Base-by-base conservation (phyloP, 2,329 filamentous ascomycete species). In the Alternaria sp. region DNA sequence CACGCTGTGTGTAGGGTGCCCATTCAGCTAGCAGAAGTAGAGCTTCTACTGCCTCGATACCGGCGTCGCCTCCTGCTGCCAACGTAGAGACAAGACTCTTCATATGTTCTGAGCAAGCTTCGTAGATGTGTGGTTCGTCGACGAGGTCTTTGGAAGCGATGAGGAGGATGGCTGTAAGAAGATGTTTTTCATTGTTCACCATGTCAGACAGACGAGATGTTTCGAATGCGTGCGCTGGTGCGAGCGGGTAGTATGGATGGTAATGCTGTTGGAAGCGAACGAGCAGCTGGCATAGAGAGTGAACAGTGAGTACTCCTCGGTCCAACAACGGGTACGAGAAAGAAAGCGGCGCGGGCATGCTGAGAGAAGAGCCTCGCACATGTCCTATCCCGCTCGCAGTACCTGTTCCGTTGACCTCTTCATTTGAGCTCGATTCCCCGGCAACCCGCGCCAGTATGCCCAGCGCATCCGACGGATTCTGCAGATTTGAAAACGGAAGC, bases 61-160 rank as follows among this genome's bases (percentile, higher is more conserved):
- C 87, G 24, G 86, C 87, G 49, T 89, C 86, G 4, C 86, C 85
- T 3, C 88, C 88, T 46, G 88, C 87, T 21, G 89, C 84, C 17
- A 92, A 83, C 33, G 84, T 83, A 0, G 88, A 89, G 7, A 91
- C 86, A 14, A 91, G 79, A 29, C 83, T 83, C 65, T 90, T 88
- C 87, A 91, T 91, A 64, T 91, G 85, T 55, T 86, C 84, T 21
- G 88, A 86, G 69, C 88, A 90, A 39, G 85, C 83, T 62, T 86
- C 85, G 65, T 90, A 88, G 0, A 89, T 83, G 44, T 85, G 80
- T 3, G 85, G 84, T 66, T 88, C 85, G 5, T 88, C 83, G 1
- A 84, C 82, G n/a, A 90, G 78, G 67, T 92, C 88, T 73, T 90
- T 89, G 7, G 89, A 90, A 4, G 88, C 86, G 48, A 92, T 88